Evolutionary conservation across 2,329 filamentous ascomycete species (phyloP).

Genomic region (Raffaelea arxii): DNA sequence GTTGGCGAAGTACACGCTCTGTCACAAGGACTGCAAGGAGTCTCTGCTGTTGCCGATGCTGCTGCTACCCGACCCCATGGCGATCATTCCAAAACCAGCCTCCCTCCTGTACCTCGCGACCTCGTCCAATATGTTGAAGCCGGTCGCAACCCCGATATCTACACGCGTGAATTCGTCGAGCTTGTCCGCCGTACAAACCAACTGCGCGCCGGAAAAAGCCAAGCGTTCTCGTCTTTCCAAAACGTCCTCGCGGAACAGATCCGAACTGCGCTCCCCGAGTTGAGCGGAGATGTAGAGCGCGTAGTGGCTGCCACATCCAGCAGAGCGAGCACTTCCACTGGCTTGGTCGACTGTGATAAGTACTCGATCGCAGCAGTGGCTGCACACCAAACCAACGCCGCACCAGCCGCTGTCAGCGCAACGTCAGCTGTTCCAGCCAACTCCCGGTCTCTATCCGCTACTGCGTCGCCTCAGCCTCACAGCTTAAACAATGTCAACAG

Average conservation of each 20-base stretch:
- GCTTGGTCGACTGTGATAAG: no score
- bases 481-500: constrained; percentile 1
- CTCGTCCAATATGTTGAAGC: constrained; percentile 61
- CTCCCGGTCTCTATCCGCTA: not conserved
- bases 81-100: constrained; percentile 11
- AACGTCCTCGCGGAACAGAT: constrained; percentile 54
- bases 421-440: not conserved
- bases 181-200: constrained; percentile 56
- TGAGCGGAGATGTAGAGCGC: constrained; percentile 39
- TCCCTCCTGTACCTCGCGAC: constrained; percentile 50
- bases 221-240: constrained; percentile 50
- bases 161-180: constrained; percentile 66
- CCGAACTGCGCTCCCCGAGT: constrained; percentile 47
- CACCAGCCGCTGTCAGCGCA: constrained; percentile 17
- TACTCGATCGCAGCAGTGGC: no score
- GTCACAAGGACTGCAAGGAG: constrained; percentile 25
- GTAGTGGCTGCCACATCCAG: constrained; percentile 33
- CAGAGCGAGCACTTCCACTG: no score
- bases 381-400: no score
- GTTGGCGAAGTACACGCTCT: constrained; percentile 40
- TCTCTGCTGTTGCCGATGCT: constrained; percentile 28
- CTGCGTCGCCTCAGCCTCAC: not conserved
- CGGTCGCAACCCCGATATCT: constrained; percentile 64
- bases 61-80: constrained; percentile 10
- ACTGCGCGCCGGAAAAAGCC: constrained; percentile 54